A percentile compares a stretch with the other conserved stretches of the same genome.
Evolutionary conservation across 176 grass and related monocot genomes (phyloP).

Genomic region (sorghum (Sorghum bicolor)): DNA sequence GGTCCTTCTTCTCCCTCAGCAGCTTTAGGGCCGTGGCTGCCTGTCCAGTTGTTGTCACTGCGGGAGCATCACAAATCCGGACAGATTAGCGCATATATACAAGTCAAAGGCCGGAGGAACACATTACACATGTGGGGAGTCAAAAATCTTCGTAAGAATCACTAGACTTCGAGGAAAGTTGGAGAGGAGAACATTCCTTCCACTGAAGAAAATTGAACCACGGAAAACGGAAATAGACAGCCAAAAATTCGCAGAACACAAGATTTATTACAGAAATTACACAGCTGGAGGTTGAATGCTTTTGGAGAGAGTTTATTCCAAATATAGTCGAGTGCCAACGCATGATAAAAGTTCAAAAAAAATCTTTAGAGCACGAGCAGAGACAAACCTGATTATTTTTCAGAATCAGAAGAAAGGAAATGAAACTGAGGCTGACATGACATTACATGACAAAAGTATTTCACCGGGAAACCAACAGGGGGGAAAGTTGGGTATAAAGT

Average conservation of each 20-base stretch:
- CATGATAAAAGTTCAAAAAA: not conserved
- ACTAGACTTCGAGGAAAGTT: not conserved
- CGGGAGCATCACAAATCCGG: slow-evolving; percentile 29
- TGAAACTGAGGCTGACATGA: slow-evolving; percentile 16
- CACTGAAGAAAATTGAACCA: not conserved
- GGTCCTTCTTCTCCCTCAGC: slow-evolving; percentile 77
- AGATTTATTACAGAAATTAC: not conserved
- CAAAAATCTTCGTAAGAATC: slow-evolving; percentile 4
- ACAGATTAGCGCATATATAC: not conserved
- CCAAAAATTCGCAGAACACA: not conserved
- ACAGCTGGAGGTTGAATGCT: not conserved
- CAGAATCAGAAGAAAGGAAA: not conserved
- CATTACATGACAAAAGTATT: slow-evolving; percentile 25
- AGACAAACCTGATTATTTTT: not conserved
- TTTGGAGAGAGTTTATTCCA: not conserved
- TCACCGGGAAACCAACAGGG: not conserved
- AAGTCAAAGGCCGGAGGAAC: not conserved
- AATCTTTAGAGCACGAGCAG: not conserved
- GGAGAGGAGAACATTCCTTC: not conserved
- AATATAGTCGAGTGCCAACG: not conserved
- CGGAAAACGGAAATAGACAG: not conserved
- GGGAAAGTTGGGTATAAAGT: not conserved
- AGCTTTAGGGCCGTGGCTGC: slow-evolving; percentile 59
- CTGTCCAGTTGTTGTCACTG: slow-evolving; percentile 73
- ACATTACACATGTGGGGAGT: not conserved